These are phyloP conservation scores for Sphenostylis stenocarpa DNA, from an alignment of 306 rosid species.

Conservation along the genomic window DNA sequence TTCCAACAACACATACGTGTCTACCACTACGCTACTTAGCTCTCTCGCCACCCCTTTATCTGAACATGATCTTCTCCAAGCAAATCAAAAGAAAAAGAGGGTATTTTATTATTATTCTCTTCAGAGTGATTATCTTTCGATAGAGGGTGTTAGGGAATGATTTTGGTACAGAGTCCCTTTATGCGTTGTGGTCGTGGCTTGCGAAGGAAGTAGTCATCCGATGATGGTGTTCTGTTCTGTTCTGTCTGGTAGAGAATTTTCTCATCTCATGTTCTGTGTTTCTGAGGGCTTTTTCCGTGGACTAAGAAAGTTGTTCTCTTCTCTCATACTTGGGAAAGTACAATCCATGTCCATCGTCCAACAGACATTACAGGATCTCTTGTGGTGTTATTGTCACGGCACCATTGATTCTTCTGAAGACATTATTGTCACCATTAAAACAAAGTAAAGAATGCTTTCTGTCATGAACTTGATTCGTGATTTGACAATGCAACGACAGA, in stretches of 20 bases:
- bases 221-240: neutral
- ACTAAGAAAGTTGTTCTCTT: neutral
- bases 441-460: neutral
- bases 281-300: neutral
- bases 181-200: neutral
- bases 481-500: conserved; percentile 27
- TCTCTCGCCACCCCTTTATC: neutral
- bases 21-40: neutral
- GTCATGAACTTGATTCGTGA: conserved; percentile 13
- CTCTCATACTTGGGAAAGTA: conserved; percentile 5
- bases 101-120: no score
- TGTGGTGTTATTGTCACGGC: neutral
- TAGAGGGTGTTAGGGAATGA: neutral
- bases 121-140: neutral
- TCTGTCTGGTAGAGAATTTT: neutral
- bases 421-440: conserved; percentile 10
- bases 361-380: conserved; percentile 27
- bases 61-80: neutral
- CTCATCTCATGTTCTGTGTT: neutral
- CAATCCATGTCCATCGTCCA: conserved; percentile 1
- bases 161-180: neutral
- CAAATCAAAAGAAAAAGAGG: no score
- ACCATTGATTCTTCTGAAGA: conserved; percentile 1
- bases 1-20: neutral
- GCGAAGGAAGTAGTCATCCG: neutral